Conservation (phyloP, 1,139 yeast genomes). For the Yamadazyma dushanensis region DNA sequence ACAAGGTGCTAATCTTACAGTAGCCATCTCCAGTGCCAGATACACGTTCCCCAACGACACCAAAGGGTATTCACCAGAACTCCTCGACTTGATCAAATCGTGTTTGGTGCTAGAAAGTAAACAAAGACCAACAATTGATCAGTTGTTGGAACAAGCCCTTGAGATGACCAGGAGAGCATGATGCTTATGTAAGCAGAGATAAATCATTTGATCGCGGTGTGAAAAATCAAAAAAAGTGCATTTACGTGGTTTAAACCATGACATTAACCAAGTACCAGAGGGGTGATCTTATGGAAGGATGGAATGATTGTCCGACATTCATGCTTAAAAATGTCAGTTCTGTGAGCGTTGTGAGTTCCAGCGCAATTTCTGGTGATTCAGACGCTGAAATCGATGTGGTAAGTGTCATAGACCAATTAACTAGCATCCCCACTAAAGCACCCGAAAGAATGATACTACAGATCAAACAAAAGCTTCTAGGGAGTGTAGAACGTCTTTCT, state of each 20-base stretch:
- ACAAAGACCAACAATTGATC: slow-evolving; percentile 63
- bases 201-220: neutral
- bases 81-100: slow-evolving; percentile 53
- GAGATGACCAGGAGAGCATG: slow-evolving; percentile 23
- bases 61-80: slow-evolving; percentile 49
- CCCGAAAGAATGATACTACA: slow-evolving; percentile 37
- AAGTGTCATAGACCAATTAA: slow-evolving; percentile 15
- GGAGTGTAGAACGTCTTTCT: slow-evolving; percentile 17
- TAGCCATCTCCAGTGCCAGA: slow-evolving; percentile 75
- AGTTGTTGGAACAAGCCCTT: slow-evolving; percentile 51
- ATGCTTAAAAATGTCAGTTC: slow-evolving; percentile 14
- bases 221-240: neutral
- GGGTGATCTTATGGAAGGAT: slow-evolving; percentile 45
- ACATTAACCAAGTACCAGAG: slow-evolving; percentile 39
- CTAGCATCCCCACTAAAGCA: slow-evolving; percentile 22
- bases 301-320: slow-evolving; percentile 47
- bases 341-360: slow-evolving; percentile 5
- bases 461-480: slow-evolving; percentile 32
- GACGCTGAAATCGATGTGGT: slow-evolving; percentile 7
- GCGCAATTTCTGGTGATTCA: neutral
- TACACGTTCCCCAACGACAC: slow-evolving; percentile 57
- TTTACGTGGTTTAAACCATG: slow-evolving; percentile 17
- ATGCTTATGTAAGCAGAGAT: neutral
- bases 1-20: slow-evolving; percentile 76
- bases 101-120: slow-evolving; percentile 65